These are phyloP conservation scores for Wickerhamiella alocasiicola DNA, from an alignment of 805 yeast genomes.

Conservation along the genomic window DNA sequence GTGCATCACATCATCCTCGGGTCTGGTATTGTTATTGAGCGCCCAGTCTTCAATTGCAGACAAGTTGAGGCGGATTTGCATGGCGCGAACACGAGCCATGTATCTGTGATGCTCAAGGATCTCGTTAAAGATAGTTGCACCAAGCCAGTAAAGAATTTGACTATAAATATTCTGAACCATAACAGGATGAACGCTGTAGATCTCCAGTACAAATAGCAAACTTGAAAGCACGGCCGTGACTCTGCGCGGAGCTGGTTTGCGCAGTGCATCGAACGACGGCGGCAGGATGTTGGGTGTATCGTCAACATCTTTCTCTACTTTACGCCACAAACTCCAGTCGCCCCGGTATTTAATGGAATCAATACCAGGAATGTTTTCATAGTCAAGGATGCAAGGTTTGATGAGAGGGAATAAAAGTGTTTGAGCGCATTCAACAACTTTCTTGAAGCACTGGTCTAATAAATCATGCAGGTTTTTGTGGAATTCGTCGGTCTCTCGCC, in stretches of 20 bases:
- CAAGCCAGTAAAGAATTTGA: constrained; percentile 66
- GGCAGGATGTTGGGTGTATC: constrained; percentile 60
- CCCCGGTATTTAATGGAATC: constrained; percentile 64
- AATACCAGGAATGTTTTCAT: constrained; percentile 72
- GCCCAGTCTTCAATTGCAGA: constrained; percentile 92
- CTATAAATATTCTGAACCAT: constrained; percentile 69
- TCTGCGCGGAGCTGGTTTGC: constrained; percentile 81
- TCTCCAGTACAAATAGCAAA: constrained; percentile 65
- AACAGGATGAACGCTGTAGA: constrained; percentile 69
- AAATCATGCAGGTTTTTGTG: constrained; percentile 15
- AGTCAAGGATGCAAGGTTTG: constrained; percentile 37
- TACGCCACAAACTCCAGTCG: constrained; percentile 50
- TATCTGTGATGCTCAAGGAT: constrained; percentile 55
- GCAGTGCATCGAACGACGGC: constrained; percentile 57
- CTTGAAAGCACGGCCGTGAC: constrained; percentile 84
- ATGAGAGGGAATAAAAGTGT: constrained; percentile 17
- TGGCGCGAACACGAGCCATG: constrained; percentile 68
- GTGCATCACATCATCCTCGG: constrained; percentile 25
- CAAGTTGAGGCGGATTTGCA: constrained; percentile 77
- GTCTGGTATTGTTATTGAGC: constrained; percentile 48
- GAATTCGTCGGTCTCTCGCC: constrained; percentile 21
- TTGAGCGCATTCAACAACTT: constrained; percentile 13
- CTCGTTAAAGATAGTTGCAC: constrained; percentile 59
- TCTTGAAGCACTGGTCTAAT: constrained; percentile 7
- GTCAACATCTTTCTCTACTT: constrained; percentile 30